Evolutionary conservation across 2,329 filamentous ascomycete genomes (phyloP), one percentile per base, ranked within the genome.

Genomic region (Furcasterigmium sp.): DNA sequence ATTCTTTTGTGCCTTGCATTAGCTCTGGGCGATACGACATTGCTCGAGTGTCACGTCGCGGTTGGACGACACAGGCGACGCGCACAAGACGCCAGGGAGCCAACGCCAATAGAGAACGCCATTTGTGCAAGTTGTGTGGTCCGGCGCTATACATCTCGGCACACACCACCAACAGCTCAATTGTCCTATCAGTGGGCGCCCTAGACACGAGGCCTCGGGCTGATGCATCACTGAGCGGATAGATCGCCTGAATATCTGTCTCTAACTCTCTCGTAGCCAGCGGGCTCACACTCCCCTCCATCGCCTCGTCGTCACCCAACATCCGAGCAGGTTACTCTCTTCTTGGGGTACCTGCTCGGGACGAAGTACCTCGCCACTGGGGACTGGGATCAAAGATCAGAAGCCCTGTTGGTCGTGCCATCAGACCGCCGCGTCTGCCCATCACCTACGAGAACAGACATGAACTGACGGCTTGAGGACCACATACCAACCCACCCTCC

Each of bases 321-420:
- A 14, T 40, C 23, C 23, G 20, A 17, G 4, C 36, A 17, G 25
- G 38, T 14, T 32, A n/a, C 26, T 38, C 19, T 23, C 14, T 28
- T 19, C 37, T 25, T 20, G 42, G 26, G 41, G 46, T 49, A 47
- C 45, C 39, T 20, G 5, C 15, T 25, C 40, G 15, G 15, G 8
- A 18, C 3, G 70, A 78, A 20, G 74, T 77, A 7, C 69, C 75
- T 39, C 15, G 4, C 32, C 32, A 25, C 32, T 11, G 17, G 5
- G 15, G 5, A 35, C 15, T n/a, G n/a, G n/a, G n/a, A n/a, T n/a
- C n/a, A n/a, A n/a, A n/a, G n/a, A n/a, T n/a, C n/a, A n/a, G n/a
- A n/a, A n/a, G n/a, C n/a, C n/a, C n/a, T n/a, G n/a, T n/a, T n/a
- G n/a, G n/a, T n/a, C n/a, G n/a, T n/a, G n/a, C n/a, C n/a, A n/a